Conservation (phyloP, 2,329 filamentous ascomycete species). For the Clonostachys rhizophaga region DNA sequence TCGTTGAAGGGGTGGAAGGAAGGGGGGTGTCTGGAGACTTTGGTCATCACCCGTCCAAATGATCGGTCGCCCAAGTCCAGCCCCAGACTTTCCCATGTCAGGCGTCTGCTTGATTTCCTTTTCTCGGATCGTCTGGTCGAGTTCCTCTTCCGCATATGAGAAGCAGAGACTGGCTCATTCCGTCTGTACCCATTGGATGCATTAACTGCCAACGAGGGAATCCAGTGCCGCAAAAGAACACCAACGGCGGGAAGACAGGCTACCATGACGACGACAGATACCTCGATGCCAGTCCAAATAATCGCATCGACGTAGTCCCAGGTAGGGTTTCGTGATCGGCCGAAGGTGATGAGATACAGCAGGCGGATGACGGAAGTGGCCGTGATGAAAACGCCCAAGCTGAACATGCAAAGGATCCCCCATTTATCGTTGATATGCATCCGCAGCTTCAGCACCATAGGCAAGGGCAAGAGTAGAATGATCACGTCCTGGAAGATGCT, state of each 20-base stretch:
- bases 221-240: slow-evolving; percentile 10
- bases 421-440: slow-evolving; percentile 34
- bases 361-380: slow-evolving; percentile 27
- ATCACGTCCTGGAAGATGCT: slow-evolving; percentile 39
- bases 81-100: too few relatives aligned
- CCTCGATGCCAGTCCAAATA: slow-evolving; percentile 37
- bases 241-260: slow-evolving; percentile 33
- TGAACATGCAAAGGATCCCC: slow-evolving; percentile 36
- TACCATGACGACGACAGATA: slow-evolving; percentile 32
- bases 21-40: too few relatives aligned
- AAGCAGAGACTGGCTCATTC: too few relatives aligned
- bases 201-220: too few relatives aligned
- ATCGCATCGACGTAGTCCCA: slow-evolving; percentile 33
- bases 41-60: too few relatives aligned
- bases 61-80: too few relatives aligned
- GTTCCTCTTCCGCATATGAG: too few relatives aligned
- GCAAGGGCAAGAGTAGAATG: slow-evolving; percentile 36
- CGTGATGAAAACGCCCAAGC: slow-evolving; percentile 33
- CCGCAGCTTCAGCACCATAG: slow-evolving; percentile 28
- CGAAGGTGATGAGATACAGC: slow-evolving; percentile 23
- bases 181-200: too few relatives aligned
- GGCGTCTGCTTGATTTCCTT: too few relatives aligned
- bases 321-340: slow-evolving; percentile 26
- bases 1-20: too few relatives aligned
- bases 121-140: too few relatives aligned